Conservation (phyloP, 768 basidiomycete species). For the Lenzites betulinus region DNA sequence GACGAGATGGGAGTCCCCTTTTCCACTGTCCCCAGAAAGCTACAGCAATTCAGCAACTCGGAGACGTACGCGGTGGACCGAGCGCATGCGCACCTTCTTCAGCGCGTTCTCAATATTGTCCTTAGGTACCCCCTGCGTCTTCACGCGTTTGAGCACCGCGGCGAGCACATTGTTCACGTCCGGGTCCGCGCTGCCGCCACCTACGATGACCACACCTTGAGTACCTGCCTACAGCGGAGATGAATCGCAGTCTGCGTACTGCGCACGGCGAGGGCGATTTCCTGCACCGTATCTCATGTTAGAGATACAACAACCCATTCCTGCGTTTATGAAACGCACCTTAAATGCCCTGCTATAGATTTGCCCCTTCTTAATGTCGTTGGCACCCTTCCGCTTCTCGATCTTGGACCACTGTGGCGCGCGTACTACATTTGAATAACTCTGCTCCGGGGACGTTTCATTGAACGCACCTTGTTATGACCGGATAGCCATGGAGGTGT, state of each 20-base stretch:
- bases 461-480: constrained; percentile 42
- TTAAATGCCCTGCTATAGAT: constrained; percentile 56
- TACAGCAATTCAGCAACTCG: constrained; percentile 24
- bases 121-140: constrained; percentile 61
- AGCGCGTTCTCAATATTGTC: constrained; percentile 69
- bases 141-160: constrained; percentile 54
- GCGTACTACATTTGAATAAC: neutral
- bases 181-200: constrained; percentile 58
- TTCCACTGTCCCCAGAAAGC: constrained; percentile 52
- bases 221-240: neutral
- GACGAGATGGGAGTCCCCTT: constrained; percentile 47
- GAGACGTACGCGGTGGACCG: neutral
- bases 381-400: constrained; percentile 67
- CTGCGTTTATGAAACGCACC: constrained; percentile 40
- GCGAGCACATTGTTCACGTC: constrained; percentile 55
- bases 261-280: constrained; percentile 61
- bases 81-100: constrained; percentile 44
- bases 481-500: constrained; percentile 35
- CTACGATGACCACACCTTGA: constrained; percentile 34
- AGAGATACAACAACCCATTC: constrained; percentile 5
- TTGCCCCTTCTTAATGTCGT: constrained; percentile 59
- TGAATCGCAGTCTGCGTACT: constrained; percentile 39
- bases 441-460: neutral
- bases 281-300: constrained; percentile 40
- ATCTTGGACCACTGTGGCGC: constrained; percentile 71